phyloP scores from a whole-genome alignment of 2,329 filamentous ascomycete species.

The Trematosphaeria pertusa region DNA sequence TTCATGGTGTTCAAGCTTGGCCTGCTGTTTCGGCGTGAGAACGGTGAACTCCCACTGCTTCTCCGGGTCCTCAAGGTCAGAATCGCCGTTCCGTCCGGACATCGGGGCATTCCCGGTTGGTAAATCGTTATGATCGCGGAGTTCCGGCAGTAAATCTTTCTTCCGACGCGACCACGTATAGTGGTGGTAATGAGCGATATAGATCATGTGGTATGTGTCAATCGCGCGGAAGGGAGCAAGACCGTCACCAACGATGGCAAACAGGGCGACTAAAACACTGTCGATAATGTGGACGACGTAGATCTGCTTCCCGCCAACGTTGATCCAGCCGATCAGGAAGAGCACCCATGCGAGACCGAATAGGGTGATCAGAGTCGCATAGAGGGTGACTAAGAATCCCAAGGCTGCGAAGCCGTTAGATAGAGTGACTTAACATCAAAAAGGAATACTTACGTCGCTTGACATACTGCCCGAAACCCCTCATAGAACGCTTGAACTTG shows the following conservation, averaged over 20 bases:
- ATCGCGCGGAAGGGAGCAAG: slow-evolving; percentile 75
- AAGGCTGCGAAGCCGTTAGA: slow-evolving; percentile 59
- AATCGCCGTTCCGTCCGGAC: slow-evolving; percentile 47
- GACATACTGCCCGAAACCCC: slow-evolving; percentile 82
- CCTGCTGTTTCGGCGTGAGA: slow-evolving; percentile 70
- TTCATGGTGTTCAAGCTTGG: slow-evolving; percentile 76
- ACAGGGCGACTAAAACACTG: slow-evolving; percentile 66
- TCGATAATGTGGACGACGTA: slow-evolving; percentile 65
- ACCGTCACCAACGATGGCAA: slow-evolving; percentile 68
- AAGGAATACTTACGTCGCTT: slow-evolving; percentile 63
- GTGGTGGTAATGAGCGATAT: slow-evolving; percentile 75
- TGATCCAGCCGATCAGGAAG: slow-evolving; percentile 91
- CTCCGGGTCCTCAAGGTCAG: slow-evolving; percentile 42
- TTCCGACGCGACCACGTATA: slow-evolving; percentile 70
- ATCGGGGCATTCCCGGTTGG: slow-evolving; percentile 57
- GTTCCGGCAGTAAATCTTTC: slow-evolving; percentile 65
- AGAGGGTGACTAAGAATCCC: slow-evolving; percentile 83
- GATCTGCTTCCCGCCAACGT: slow-evolving; percentile 74
- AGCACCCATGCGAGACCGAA: slow-evolving; percentile 89
- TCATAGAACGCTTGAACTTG: slow-evolving; percentile 79
- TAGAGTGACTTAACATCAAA: neutral
- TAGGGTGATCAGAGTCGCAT: slow-evolving; percentile 80
- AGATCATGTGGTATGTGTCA: slow-evolving; percentile 89
- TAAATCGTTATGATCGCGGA: slow-evolving; percentile 74
- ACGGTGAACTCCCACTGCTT: slow-evolving; percentile 63